phyloP scores from a whole-genome alignment of 768 basidiomycete species.

The Suillus alpinus region DNA sequence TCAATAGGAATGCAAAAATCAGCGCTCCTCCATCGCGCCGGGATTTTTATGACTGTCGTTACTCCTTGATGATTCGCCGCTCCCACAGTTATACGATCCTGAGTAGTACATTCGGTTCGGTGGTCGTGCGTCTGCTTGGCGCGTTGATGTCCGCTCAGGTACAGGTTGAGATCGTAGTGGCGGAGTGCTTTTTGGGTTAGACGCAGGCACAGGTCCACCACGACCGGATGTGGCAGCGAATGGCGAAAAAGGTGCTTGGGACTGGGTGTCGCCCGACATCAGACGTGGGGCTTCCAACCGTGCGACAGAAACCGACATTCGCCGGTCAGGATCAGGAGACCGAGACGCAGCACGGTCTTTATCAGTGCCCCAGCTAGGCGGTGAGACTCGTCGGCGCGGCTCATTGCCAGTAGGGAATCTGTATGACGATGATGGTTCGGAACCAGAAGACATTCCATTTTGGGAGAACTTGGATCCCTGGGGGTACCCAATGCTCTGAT shows the following conservation, averaged over 20 bases:
- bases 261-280: slow-evolving; percentile 3
- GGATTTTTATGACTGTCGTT: slow-evolving; percentile 24
- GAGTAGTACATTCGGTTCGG: slow-evolving; percentile 18
- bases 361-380: slow-evolving; percentile 40
- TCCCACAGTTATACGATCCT: slow-evolving; percentile 16
- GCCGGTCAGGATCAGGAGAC: slow-evolving; percentile 42
- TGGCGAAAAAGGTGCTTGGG: slow-evolving; percentile 12
- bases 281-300: slow-evolving; percentile 45
- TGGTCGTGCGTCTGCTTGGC: slow-evolving; percentile 18
- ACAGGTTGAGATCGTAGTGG: slow-evolving; percentile 15
- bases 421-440: slow-evolving; percentile 38
- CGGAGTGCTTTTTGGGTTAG: slow-evolving; percentile 20
- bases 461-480: slow-evolving; percentile 29
- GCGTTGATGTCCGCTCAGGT: slow-evolving; percentile 16
- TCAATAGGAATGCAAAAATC: neutral
- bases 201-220: slow-evolving; percentile 11
- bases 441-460: slow-evolving; percentile 34
- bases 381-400: slow-evolving; percentile 32
- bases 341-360: slow-evolving; percentile 40
- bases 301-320: slow-evolving; percentile 47
- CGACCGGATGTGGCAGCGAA: slow-evolving; percentile 19
- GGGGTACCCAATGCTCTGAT: slow-evolving; percentile 17
- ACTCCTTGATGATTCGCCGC: slow-evolving; percentile 13
- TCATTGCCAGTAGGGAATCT: slow-evolving; percentile 44
- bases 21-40: slow-evolving; percentile 11